These are phyloP conservation scores for Entomortierella parvispora DNA, from an alignment of 192 early-diverging fungal genomes.

Conservation along the genomic window DNA sequence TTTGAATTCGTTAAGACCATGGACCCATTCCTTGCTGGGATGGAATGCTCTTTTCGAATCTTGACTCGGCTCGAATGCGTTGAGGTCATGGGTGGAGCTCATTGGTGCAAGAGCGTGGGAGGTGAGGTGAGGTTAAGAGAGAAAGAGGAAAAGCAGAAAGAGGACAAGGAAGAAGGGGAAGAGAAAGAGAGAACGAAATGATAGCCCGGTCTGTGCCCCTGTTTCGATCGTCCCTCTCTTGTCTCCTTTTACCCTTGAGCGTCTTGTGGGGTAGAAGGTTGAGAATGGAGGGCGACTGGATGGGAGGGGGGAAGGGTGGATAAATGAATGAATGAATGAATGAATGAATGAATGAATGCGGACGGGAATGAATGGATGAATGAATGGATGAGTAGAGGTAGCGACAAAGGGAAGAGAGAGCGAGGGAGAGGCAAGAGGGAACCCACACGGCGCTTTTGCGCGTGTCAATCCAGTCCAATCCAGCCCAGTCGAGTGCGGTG, in stretches of 20 bases:
- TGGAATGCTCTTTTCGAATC: no score
- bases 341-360: neutral
- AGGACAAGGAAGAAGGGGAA: neutral
- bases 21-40: no score
- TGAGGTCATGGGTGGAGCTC: no score
- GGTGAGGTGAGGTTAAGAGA: neutral
- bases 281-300: neutral
- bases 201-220: neutral
- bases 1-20: no score
- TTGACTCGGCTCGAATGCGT: no score
- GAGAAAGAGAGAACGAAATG: neutral
- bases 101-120: no score
- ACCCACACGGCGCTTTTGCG: no score
- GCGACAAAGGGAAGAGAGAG: neutral
- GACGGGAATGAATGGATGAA: neutral
- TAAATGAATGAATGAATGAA: neutral
- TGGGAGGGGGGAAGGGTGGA: neutral
- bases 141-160: neutral
- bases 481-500: neutral
- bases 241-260: neutral
- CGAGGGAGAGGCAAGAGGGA: no score
- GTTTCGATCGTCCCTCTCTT: constrained; percentile 2
- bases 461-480: neutral
- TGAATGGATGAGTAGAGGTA: neutral
- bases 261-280: neutral